Evolutionary conservation across 2,329 filamentous ascomycete genomes (phyloP), one percentile per base, ranked within the genome.

Genomic region (Penicillium occitanis): DNA sequence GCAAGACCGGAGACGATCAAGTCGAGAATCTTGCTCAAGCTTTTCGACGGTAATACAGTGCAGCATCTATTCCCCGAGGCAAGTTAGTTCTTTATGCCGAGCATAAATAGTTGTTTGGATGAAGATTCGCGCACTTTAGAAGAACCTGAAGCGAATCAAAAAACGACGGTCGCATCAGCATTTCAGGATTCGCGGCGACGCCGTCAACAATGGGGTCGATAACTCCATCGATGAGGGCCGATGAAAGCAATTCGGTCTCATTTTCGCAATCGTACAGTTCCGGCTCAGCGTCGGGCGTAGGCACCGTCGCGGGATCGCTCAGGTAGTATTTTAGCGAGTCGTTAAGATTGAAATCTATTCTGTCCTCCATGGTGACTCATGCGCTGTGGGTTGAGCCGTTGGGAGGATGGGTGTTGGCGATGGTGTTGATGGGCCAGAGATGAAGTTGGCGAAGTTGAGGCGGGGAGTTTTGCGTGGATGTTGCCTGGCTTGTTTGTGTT

Each of bases 81-180:
- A 86, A 81, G 81, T 90, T 83, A 90, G 86, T 86, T 79, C 81
- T 82, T 80, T 77, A 82, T 81, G 70, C 68, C 69, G 72, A 70
- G 68, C 77, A 72, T 35, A 48, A n/a, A 37, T 19, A 37, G 14
- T 7, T 19, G 13, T 19, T 74, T 70, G 69, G 72, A 71, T 73
- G 70, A 61, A 84, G 76, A 82, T 84, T 68, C 74, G 87, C 92
- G 84, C 88, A 98, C 94, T 99, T 99, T 82, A 99, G 86, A 67
- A 99, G 83, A 76, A 97, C 97, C 79, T 97, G 94, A 72, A 99
- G 80, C 68, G 93, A 97, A 82, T 99, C 94, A 81, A 98, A 93
- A 70, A 90, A 86, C 61, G 88, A 86, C 73, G 88, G 87, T 79
- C 89, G 90, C 69, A 88, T 89, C 71, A 99, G 90, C 67, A 91